Conservation (phyloP, 208 protist genomes). For the Wallacemonas collosoma region DNA sequence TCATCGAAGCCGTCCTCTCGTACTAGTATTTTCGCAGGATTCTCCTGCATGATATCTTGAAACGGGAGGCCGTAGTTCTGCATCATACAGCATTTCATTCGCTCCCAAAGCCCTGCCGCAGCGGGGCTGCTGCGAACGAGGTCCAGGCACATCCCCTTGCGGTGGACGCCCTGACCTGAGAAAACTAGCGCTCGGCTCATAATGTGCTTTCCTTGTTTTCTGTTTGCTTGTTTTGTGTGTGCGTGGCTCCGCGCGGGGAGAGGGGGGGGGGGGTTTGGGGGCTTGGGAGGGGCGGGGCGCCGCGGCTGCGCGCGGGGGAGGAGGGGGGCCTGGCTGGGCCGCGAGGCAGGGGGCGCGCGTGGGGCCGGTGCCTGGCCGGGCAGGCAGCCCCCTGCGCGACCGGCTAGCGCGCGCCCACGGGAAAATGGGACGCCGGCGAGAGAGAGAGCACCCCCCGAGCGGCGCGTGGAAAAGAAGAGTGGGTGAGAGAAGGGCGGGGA, state of each 20-base stretch:
- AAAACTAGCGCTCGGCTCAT: constrained; percentile 60
- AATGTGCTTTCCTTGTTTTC: background rate
- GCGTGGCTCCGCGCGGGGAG: background rate
- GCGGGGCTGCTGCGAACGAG: constrained; percentile 33
- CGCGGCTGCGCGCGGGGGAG: background rate
- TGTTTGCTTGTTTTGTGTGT: background rate
- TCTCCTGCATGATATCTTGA: constrained; percentile 77
- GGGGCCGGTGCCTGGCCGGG: background rate
- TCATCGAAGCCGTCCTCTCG: constrained; percentile 51
- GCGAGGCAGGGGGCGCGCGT: background rate
- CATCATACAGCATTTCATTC: constrained; percentile 74
- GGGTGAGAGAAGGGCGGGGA: too few species aligned
- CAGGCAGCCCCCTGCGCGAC: too few species aligned
- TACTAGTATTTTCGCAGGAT: constrained; percentile 55
- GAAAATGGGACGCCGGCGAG: too few species aligned
- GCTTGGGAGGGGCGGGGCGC: background rate
- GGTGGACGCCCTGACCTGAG: constrained; percentile 80
- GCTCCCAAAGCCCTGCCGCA: constrained; percentile 61
- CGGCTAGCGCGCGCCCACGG: too few species aligned
- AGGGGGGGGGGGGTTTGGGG: background rate
- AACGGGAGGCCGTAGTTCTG: constrained; percentile 73
- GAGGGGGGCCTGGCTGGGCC: background rate
- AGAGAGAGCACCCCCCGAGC: too few species aligned
- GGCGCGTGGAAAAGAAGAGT: too few species aligned
- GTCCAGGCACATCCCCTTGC: constrained; percentile 76